A percentile compares a stretch with the other conserved stretches of the same genome.
These are phyloP conservation scores for Ramaria sp. DNA, from an alignment of 768 basidiomycete genomes.

Conservation along the genomic window DNA sequence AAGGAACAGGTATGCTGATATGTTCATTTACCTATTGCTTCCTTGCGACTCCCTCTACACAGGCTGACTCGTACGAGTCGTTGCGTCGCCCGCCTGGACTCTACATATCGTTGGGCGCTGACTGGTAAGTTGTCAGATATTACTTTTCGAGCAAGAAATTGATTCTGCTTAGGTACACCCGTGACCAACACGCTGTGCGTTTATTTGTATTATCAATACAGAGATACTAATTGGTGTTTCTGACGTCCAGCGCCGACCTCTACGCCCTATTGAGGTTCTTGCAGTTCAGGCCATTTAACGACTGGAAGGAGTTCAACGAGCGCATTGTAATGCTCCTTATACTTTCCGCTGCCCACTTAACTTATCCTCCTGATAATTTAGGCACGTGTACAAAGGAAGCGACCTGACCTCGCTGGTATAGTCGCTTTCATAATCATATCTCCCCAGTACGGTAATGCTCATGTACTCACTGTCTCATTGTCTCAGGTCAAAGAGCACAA, in stretches of 20 bases:
- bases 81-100: slow-evolving; percentile 45
- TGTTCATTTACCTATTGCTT: background rate
- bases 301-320: slow-evolving; percentile 57
- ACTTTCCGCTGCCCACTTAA: background rate
- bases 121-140: slow-evolving; percentile 27
- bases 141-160: background rate
- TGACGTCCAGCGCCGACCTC: slow-evolving; percentile 35
- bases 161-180: slow-evolving; percentile 34
- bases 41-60: background rate
- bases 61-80: slow-evolving; percentile 49
- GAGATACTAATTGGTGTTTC: background rate
- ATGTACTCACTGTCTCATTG: background rate
- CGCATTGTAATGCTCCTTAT: slow-evolving; percentile 31
- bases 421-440: background rate
- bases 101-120: slow-evolving; percentile 68
- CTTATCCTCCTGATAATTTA: slow-evolving; percentile 15
- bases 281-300: slow-evolving; percentile 49
- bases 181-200: slow-evolving; percentile 58
- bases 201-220: background rate
- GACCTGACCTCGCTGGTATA: slow-evolving; percentile 52
- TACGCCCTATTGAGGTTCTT: slow-evolving; percentile 65
- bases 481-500: slow-evolving; percentile 47
- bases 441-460: background rate
- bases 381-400: slow-evolving; percentile 41
- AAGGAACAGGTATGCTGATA: slow-evolving; percentile 39